phyloP scores from a whole-genome alignment of 2,329 filamentous ascomycete genomes.

The Podosphaera xanthii region DNA sequence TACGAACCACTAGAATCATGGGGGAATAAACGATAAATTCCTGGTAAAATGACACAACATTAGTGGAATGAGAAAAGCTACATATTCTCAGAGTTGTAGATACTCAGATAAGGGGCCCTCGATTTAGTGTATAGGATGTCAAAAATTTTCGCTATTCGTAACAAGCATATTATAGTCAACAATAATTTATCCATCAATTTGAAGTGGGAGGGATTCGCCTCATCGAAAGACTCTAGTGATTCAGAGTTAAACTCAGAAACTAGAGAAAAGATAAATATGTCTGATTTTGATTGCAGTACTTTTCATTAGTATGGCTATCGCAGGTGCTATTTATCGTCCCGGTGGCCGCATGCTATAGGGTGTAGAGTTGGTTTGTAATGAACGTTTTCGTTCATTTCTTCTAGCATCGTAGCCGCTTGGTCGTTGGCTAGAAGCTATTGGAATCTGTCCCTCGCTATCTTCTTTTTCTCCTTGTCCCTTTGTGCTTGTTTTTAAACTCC shows the following conservation, averaged over 20 bases:
- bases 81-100: too few species aligned
- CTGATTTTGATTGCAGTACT: neutral
- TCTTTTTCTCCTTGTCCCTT: slow-evolving; percentile 11
- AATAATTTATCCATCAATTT: too few species aligned
- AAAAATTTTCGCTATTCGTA: too few species aligned
- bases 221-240: too few species aligned
- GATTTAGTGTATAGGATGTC: too few species aligned
- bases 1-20: too few species aligned
- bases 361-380: neutral
- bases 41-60: too few species aligned
- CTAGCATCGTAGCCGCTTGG: neutral
- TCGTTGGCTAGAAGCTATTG: neutral
- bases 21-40: too few species aligned
- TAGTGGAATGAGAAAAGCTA: too few species aligned
- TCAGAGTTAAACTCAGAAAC: neutral
- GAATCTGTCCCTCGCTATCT: neutral
- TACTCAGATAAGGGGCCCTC: too few species aligned
- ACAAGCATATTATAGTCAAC: too few species aligned
- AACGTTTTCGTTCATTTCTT: neutral
- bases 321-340: neutral
- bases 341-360: neutral
- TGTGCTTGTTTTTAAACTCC: slow-evolving; percentile 37
- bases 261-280: neutral
- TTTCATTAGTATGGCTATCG: neutral
- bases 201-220: too few species aligned